These are phyloP conservation scores for Zalerion maritima DNA, from an alignment of 495 filamentous ascomycete species.

Conservation along the genomic window DNA sequence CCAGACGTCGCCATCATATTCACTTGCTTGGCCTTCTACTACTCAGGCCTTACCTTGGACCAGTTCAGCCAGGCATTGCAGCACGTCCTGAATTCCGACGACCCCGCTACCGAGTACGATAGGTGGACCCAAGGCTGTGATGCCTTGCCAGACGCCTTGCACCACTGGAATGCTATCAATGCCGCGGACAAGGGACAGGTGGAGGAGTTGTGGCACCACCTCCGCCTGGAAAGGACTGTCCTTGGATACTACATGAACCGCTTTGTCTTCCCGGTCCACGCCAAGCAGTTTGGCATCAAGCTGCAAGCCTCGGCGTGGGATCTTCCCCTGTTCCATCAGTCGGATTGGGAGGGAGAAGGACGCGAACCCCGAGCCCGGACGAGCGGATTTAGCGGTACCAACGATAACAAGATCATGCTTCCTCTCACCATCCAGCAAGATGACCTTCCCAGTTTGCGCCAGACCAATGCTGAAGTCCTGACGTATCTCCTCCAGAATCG, in stretches of 20 bases:
- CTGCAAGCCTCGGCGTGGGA: slow-evolving; percentile 31
- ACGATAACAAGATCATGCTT: slow-evolving; percentile 23
- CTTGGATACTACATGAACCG: slow-evolving; percentile 26
- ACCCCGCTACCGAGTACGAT: slow-evolving; percentile 25
- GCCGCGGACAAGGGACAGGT: slow-evolving; percentile 21
- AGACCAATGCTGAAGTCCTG: slow-evolving; percentile 28
- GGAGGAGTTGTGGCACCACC: slow-evolving; percentile 16
- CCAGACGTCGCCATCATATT: slow-evolving; percentile 41
- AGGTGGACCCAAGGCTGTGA: slow-evolving; percentile 17
- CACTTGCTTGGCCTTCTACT: slow-evolving; percentile 30
- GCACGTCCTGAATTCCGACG: slow-evolving; percentile 24
- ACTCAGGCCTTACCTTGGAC: slow-evolving; percentile 15
- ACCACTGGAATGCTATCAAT: slow-evolving; percentile 22
- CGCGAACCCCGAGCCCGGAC: slow-evolving; percentile 27
- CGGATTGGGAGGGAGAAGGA: slow-evolving; percentile 3
- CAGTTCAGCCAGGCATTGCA: slow-evolving; percentile 22
- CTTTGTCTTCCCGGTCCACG: slow-evolving; percentile 26
- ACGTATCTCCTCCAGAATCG: slow-evolving; percentile 22
- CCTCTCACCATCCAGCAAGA: slow-evolving; percentile 25
- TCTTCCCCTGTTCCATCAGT: slow-evolving; percentile 13
- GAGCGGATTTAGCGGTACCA: slow-evolving; percentile 31
- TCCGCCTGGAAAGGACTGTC: slow-evolving; percentile 15
- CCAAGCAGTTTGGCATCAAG: slow-evolving; percentile 26
- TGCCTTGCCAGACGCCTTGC: slow-evolving; percentile 12
- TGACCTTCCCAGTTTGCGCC: slow-evolving; percentile 17